A percentile compares a stretch with the other conserved stretches of the same genome.
Conservation (phyloP, 2,329 filamentous ascomycete genomes). For the Myriosclerotinia scirpicola region DNA sequence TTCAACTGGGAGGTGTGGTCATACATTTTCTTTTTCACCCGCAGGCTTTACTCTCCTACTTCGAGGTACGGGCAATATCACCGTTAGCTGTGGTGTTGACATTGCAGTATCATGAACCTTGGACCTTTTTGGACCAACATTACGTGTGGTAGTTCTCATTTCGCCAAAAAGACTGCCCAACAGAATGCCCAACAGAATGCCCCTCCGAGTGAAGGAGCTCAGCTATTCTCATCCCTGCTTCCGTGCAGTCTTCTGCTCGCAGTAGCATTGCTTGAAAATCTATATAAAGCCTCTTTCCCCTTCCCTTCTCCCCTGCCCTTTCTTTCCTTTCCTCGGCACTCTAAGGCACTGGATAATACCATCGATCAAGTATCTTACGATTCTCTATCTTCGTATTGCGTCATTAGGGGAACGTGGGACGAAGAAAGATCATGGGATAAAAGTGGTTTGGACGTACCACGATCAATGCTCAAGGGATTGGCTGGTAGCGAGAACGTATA, state of each 20-base stretch:
- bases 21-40: not conserved
- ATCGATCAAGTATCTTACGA: too few species aligned
- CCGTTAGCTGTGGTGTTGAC: not conserved
- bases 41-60: not conserved
- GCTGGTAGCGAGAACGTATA: not conserved
- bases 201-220: conserved; percentile 6
- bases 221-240: not conserved
- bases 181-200: not conserved
- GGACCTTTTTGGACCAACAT: too few species aligned
- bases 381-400: not conserved
- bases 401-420: not conserved
- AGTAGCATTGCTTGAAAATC: too few species aligned
- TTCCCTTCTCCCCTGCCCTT: not conserved
- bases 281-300: not conserved
- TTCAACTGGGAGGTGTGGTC: not conserved
- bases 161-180: not conserved
- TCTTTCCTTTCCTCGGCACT: not conserved
- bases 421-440: too few species aligned
- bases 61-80: not conserved
- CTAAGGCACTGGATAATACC: not conserved
- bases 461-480: too few species aligned
- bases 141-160: too few species aligned
- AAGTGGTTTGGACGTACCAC: not conserved
- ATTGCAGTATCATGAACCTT: too few species aligned
- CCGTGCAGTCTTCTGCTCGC: too few species aligned